A percentile compares a stretch with the other conserved stretches of the same genome.
phyloP scores from a whole-genome alignment of 371 early-diverging fungal genomes.

The Actinomortierella ambigua region DNA sequence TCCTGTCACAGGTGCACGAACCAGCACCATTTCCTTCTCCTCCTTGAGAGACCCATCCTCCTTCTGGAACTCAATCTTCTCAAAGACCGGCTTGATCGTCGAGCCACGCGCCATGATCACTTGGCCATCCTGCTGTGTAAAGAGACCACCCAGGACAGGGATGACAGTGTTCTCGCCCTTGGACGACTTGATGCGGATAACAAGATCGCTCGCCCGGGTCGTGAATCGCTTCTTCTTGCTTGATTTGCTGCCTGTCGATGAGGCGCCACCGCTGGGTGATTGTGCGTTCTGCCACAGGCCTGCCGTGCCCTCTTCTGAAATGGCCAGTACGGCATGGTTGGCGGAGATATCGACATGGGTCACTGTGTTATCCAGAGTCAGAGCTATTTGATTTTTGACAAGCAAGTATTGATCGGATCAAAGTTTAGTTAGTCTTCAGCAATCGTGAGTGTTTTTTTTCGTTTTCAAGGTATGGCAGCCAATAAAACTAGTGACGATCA shows the following conservation, averaged over 20 bases:
- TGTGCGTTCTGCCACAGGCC: slow-evolving; percentile 72
- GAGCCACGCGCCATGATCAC: slow-evolving; percentile 76
- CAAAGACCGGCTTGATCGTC: slow-evolving; percentile 74
- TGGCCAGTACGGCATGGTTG: slow-evolving; percentile 66
- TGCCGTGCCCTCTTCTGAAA: slow-evolving; percentile 75
- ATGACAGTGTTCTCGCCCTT: slow-evolving; percentile 48
- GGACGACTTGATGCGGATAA: slow-evolving; percentile 56
- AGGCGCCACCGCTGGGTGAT: slow-evolving; percentile 24
- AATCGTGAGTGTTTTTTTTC: background rate
- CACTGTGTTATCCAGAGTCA: slow-evolving; percentile 70
- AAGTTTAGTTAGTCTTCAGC: background rate
- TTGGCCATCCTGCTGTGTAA: slow-evolving; percentile 51
- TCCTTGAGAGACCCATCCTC: slow-evolving; percentile 46
- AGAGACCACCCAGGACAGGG: slow-evolving; percentile 70
- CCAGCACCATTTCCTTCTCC: slow-evolving; percentile 49
- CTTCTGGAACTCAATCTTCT: slow-evolving; percentile 59
- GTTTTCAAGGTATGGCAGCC: background rate
- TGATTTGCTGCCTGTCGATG: slow-evolving; percentile 35
- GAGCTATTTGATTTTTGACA: slow-evolving; percentile 29
- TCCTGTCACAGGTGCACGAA: slow-evolving; percentile 59
- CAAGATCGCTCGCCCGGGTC: slow-evolving; percentile 63
- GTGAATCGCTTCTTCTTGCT: slow-evolving; percentile 66
- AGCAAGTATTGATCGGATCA: background rate
- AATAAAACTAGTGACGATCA: background rate
- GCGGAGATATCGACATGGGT: slow-evolving; percentile 58